Conservation (phyloP, 2,329 filamentous ascomycete genomes). For the Colletotrichum salicis region DNA sequence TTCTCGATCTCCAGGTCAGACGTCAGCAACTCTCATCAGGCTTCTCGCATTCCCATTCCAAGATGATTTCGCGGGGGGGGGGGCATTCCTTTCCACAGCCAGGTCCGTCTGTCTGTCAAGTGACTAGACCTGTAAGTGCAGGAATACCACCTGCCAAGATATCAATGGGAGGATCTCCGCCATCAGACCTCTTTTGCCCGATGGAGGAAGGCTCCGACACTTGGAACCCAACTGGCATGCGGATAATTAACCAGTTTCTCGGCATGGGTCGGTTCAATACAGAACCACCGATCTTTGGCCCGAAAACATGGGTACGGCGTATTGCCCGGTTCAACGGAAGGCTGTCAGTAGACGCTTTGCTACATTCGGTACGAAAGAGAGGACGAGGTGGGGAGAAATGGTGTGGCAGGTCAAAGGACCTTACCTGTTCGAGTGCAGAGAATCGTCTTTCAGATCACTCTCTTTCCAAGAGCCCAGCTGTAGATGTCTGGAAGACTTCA, state of each 20-base stretch:
- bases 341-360: background rate
- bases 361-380: background rate
- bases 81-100: background rate
- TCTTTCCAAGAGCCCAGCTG: background rate
- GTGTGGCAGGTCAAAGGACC: background rate
- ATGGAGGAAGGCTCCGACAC: background rate
- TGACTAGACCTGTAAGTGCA: background rate
- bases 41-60: background rate
- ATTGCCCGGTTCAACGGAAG: conserved; percentile 15
- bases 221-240: background rate
- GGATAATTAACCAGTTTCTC: background rate
- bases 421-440: background rate
- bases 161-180: background rate
- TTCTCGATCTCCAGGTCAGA: background rate
- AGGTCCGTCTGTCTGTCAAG: background rate
- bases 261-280: conserved; percentile 29
- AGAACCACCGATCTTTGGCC: conserved; percentile 29
- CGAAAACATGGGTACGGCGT: conserved; percentile 29
- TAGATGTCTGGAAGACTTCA: background rate
- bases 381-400: background rate
- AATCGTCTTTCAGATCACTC: conserved; percentile 4
- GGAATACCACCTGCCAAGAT: background rate
- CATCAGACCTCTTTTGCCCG: background rate
- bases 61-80: background rate
- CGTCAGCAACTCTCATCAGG: background rate